Evolutionary conservation across 2,329 filamentous ascomycete genomes (phyloP), one percentile per base, ranked within the genome.

Genomic region (Sarocladiaceae sp.): DNA sequence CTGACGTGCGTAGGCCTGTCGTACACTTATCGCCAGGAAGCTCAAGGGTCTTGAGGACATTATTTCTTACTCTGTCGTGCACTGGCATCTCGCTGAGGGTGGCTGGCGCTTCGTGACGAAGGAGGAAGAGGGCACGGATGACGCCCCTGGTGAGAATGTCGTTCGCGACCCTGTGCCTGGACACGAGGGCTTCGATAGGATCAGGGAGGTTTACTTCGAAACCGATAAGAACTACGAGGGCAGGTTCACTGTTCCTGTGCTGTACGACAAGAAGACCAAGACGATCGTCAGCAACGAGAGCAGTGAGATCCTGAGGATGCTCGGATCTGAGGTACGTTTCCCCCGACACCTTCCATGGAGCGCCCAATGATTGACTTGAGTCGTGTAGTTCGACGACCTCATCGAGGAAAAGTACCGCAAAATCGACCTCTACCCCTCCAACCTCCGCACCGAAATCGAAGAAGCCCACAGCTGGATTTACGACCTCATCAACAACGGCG

Each of bases 11-110:
- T 39, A 74, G 71, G 92, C 93, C 4, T 90, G 90, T 64, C 86
- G 94, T 39, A 87, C 90, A 0, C 77, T 97, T 58, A 96, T 97
- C 59, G 87, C 88, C 2, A 82, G 93, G 54, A 87, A 90, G 67
- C 79, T 99, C 62, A 99, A 97, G 75, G 94, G 93, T 0, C 78
- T 99, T 1, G 88, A 97, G 61, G 86, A 95, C 53, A 79, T 94
- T 58, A 85, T 99, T 59, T 78, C 79, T 18, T 82, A 76, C 59
- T 94, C 90, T 0, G 83, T 82, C n/a, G 92, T 97, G 51, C 92
- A 97, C 71, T 97, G 92, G 93, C 86, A 96, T 62, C 83, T 97
- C 74, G 78, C 69, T 25, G 66, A 83, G 42, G 74, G 76, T 28
- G 83, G 91, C 56, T 97, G 92, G 92, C 86, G 89, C 49, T 97